Evolutionary conservation across 2,329 filamentous ascomycete genomes (phyloP), one percentile per base, ranked within the genome.

Genomic region (Nemania serpens): DNA sequence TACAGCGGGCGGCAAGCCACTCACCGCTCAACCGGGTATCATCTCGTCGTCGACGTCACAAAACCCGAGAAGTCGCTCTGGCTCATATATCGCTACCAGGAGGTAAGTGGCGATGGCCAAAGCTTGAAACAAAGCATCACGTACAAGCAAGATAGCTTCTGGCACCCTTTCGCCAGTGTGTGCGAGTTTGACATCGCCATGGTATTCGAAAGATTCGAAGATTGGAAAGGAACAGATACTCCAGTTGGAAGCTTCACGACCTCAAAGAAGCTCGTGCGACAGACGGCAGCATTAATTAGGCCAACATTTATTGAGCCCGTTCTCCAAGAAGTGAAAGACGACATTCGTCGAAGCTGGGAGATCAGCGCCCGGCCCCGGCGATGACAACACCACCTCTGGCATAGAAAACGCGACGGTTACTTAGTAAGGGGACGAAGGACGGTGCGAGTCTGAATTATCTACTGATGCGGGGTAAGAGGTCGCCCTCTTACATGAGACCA

Each of bases 61-160:
- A 64, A 58, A 33, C 61, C 64, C 2, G 59, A 66, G 49, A 67
- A 66, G 17, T 61, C 65, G 48, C 64, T 67, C 29, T 67, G 65
- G 65, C 53, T 67, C 17, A 45, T 67, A 22, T 66, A 67, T 55
- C 61, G 64, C 17, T 66, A 67, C 37, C 50, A 59, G 20, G 65
- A 67, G 56, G 47, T 57, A 29, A 39, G 47, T 33, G 34, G 46
- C 22, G 61, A 64, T 46, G 48, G 51, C 12, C 52, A 59, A 33
- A 61, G 55, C 55, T 29, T 66, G 49, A 66, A 65, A 33, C 49
- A 59, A 45, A 59, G 52, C 13, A 66, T 60, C 36, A 62, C 63
- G 17, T 67, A 66, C 39, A 63, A 65, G 41, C 65, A 58, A 39
- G 65, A 67, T n/a, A 48, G 18, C 11, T 66, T 66, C 34, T 66